These are phyloP conservation scores for Exophiala spinifera DNA, from an alignment of 2,329 filamentous ascomycete genomes.

Conservation along the genomic window DNA sequence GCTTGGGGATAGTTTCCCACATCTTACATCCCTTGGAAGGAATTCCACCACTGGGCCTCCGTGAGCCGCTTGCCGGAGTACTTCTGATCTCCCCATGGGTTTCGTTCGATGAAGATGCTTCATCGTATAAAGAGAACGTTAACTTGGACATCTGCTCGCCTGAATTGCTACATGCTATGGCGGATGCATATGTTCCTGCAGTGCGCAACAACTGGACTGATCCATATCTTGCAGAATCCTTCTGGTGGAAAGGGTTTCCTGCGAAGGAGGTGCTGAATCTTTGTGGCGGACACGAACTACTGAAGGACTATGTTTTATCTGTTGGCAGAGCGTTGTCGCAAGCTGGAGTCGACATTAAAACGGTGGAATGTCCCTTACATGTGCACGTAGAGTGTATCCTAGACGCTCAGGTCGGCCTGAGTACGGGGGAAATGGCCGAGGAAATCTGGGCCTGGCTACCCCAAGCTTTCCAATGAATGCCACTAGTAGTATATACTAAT, in stretches of 20 bases:
- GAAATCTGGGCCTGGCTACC: constrained; percentile 10
- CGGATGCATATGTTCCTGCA: background rate
- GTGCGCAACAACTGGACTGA: constrained; percentile 11
- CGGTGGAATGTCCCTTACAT: constrained; percentile 13
- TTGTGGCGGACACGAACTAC: constrained; percentile 4
- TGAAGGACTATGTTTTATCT: constrained; percentile 1
- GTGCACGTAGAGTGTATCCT: constrained; percentile 20
- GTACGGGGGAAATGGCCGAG: constrained; percentile 10
- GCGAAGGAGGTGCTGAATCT: constrained; percentile 5
- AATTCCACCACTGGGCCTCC: background rate
- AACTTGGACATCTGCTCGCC: constrained; percentile 1
- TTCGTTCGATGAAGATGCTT: background rate
- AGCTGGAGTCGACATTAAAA: constrained; percentile 1
- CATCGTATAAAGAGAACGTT: constrained; percentile 5
- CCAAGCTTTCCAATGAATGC: too few relatives aligned
- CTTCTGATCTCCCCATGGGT: constrained; percentile 13
- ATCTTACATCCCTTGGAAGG: constrained; percentile 1
- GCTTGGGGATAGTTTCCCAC: constrained; percentile 7
- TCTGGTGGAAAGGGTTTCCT: constrained; percentile 7
- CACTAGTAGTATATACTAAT: too few relatives aligned
- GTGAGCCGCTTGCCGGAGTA: background rate
- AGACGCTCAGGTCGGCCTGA: constrained; percentile 5
- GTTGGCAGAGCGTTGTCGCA: constrained; percentile 5
- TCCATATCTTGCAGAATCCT: background rate
- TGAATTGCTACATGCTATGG: background rate